Conservation (phyloP, 2,329 filamentous ascomycete species). For the Monosporascus cannonballus region DNA sequence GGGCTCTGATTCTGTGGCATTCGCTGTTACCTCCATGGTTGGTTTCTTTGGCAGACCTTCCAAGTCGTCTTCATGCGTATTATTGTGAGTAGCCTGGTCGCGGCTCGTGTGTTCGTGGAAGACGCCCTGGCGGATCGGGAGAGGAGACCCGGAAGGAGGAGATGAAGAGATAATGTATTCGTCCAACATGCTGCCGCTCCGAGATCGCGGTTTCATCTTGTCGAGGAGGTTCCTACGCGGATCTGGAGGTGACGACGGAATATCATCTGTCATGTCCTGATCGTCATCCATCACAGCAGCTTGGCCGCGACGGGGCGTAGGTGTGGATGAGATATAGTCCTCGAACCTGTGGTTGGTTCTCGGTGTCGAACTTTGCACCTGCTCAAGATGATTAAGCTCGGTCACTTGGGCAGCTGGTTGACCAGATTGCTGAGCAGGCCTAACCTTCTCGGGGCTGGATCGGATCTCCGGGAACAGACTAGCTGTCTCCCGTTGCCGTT, state of each 20-base stretch:
- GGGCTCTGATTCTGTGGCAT: background rate
- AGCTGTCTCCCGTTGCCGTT: slow-evolving; percentile 62
- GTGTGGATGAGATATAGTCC: slow-evolving; percentile 53
- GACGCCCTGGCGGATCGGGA: slow-evolving; percentile 22
- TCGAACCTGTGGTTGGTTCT: slow-evolving; percentile 38
- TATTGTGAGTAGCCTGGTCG: slow-evolving; percentile 3
- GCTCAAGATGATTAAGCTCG: background rate
- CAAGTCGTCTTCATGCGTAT: background rate
- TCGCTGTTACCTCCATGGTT: too few relatives aligned
- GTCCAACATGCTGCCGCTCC: slow-evolving; percentile 31
- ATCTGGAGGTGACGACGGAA: slow-evolving; percentile 54
- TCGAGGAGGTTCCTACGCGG: slow-evolving; percentile 46
- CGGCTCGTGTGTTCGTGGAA: background rate
- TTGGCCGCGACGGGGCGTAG: slow-evolving; percentile 53
- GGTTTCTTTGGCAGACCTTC: background rate
- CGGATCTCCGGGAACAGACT: slow-evolving; percentile 63
- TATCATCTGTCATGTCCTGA: slow-evolving; percentile 41
- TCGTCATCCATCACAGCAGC: slow-evolving; percentile 39
- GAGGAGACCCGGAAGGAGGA: slow-evolving; percentile 46
- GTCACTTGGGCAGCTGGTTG: background rate
- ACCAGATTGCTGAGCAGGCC: slow-evolving; percentile 8
- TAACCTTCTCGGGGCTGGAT: slow-evolving; percentile 38
- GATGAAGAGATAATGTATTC: slow-evolving; percentile 53
- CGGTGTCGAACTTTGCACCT: slow-evolving; percentile 37
- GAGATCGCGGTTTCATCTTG: slow-evolving; percentile 46